Evolutionary conservation across 78 protist species (phyloP).

Genomic region (Dictyostelium intermedium): DNA sequence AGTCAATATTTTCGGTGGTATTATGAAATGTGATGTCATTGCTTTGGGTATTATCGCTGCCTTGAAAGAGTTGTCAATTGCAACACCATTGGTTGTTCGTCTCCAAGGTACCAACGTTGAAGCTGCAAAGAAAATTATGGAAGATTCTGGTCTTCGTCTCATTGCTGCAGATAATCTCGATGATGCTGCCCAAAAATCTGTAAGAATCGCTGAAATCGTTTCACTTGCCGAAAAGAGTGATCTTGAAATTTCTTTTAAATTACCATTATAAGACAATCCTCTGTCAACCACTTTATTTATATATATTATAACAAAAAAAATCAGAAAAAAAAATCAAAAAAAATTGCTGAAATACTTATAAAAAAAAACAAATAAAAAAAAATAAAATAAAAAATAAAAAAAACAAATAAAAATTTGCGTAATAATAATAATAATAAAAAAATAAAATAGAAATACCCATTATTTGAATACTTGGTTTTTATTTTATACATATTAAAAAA

Average conservation of each 20-base stretch:
- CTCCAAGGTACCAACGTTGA: conserved; percentile 93
- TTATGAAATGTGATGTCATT: conserved; percentile 93
- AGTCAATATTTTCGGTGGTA: conserved; percentile 98
- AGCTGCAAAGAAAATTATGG: conserved; percentile 86
- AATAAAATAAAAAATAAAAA: too few species aligned
- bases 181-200: conserved; percentile 92
- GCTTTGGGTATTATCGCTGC: conserved; percentile 95
- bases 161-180: conserved; percentile 89
- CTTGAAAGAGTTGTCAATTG: conserved; percentile 59
- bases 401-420: background rate
- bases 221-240: conserved; percentile 55
- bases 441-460: too few species aligned
- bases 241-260: conserved; percentile 54
- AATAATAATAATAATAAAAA: background rate
- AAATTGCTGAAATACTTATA: background rate
- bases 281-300: background rate
- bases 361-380: background rate
- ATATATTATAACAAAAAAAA: background rate
- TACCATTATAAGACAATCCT: conserved; percentile 52
- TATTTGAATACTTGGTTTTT: too few species aligned
- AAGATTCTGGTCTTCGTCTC: conserved; percentile 79
- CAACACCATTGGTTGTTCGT: conserved; percentile 92
- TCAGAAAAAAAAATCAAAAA: too few species aligned
- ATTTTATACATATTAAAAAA: too few species aligned
- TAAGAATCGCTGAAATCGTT: conserved; percentile 73